Evolutionary conservation across 1,284 basidiomycete genomes (phyloP).

Genomic region (Irpex lacteus): DNA sequence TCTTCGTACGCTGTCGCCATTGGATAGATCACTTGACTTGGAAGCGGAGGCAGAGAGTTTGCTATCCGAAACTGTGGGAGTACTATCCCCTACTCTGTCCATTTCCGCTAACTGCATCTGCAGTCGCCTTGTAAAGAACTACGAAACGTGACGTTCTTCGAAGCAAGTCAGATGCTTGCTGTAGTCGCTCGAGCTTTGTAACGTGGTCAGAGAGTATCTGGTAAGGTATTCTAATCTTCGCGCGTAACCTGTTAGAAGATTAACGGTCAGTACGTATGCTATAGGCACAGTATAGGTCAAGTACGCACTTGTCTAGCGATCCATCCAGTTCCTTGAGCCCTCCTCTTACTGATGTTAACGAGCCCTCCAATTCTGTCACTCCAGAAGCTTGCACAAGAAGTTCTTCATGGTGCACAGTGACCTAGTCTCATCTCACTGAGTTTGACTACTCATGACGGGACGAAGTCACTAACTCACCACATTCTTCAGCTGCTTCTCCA

Average conservation of each 20-base stretch:
- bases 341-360: constrained; percentile 57
- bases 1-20: neutral
- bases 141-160: constrained; percentile 82
- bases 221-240: constrained; percentile 84
- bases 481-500: constrained; percentile 81
- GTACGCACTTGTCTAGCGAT: constrained; percentile 65
- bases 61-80: constrained; percentile 9
- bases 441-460: too few species aligned
- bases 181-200: constrained; percentile 69
- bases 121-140: constrained; percentile 73
- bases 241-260: constrained; percentile 55
- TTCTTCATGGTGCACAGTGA: constrained; percentile 71
- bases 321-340: constrained; percentile 67
- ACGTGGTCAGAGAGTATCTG: constrained; percentile 71
- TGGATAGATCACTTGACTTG: neutral
- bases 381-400: constrained; percentile 70
- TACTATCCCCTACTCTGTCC: constrained; percentile 26
- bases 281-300: neutral
- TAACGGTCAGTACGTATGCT: neutral
- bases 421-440: constrained; percentile 35
- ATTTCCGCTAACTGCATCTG: constrained; percentile 79
- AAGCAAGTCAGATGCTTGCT: constrained; percentile 80
- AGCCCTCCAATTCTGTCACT: constrained; percentile 61
- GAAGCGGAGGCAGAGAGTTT: constrained; percentile 11
- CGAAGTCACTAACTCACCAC: constrained; percentile 66